Evolutionary conservation across 1,139 yeast species (phyloP).

Genomic region (Chernovozyma aurita): DNA sequence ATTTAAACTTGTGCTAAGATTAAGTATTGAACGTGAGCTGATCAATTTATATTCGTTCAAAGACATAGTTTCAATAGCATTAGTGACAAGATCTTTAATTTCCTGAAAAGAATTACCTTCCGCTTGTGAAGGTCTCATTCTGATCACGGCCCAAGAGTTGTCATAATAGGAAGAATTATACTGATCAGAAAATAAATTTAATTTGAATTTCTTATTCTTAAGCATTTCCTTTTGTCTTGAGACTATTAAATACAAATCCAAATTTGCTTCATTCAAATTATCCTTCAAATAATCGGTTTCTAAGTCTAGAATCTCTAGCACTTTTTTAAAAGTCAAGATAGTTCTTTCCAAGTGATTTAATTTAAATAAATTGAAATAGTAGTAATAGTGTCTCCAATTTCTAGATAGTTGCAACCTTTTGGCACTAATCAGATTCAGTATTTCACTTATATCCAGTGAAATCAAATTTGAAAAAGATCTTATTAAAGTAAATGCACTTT

Average conservation of each 20-base stretch:
- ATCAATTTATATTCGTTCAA: not conserved
- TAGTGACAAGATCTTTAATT: not conserved
- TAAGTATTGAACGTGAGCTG: not conserved
- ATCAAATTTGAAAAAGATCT: slow-evolving; percentile 9
- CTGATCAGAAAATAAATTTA: not conserved
- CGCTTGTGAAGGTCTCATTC: not conserved
- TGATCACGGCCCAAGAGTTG: not conserved
- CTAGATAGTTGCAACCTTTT: slow-evolving; percentile 9
- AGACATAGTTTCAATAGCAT: not conserved
- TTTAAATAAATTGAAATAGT: slow-evolving; percentile 16
- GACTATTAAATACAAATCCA: not conserved
- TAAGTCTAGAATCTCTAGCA: slow-evolving; percentile 1
- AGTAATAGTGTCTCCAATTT: slow-evolving; percentile 15
- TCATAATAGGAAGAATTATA: not conserved
- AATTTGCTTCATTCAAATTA: slow-evolving; percentile 11
- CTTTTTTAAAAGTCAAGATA: not conserved
- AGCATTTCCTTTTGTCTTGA: not conserved
- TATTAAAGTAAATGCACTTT: slow-evolving; percentile 15
- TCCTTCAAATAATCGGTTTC: slow-evolving; percentile 8
- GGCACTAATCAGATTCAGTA: slow-evolving; percentile 6
- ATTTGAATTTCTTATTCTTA: not conserved
- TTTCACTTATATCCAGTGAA: not conserved
- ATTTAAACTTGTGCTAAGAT: not conserved
- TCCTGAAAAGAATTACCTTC: not conserved
- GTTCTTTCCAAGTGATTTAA: slow-evolving; percentile 13